Conservation (phyloP, 148 eudicot species). For the Chenopodium suecicum region DNA sequence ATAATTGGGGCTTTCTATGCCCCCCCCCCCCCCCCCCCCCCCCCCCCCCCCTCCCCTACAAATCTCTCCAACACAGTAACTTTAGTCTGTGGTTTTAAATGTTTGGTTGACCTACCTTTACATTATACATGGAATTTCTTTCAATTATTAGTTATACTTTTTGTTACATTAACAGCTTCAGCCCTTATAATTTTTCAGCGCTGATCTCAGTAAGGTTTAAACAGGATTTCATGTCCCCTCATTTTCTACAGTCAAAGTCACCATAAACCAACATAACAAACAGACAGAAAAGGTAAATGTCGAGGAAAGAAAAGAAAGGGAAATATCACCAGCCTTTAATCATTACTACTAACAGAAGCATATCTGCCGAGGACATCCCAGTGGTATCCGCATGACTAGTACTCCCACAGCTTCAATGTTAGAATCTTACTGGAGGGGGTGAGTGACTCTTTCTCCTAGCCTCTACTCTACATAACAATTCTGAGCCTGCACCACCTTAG, state of each 20-base stretch:
- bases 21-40: too few relatives aligned
- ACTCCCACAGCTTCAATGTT: not conserved
- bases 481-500: too few relatives aligned
- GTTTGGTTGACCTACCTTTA: not conserved
- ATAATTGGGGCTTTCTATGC: too few relatives aligned
- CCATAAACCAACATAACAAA: not conserved
- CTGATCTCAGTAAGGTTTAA: not conserved
- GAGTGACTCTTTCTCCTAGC: too few relatives aligned
- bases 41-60: too few relatives aligned
- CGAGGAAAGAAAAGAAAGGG: not conserved
- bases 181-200: too few relatives aligned
- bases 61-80: not conserved
- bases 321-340: not conserved
- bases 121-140: not conserved
- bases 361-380: not conserved
- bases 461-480: too few relatives aligned
- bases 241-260: not conserved
- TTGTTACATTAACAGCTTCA: not conserved
- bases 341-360: not conserved
- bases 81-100: not conserved
- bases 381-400: not conserved
- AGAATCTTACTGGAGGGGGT: too few relatives aligned
- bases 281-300: not conserved
- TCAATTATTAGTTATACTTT: not conserved
- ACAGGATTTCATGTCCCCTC: not conserved